phyloP scores from a whole-genome alignment of 129 eudicot genomes.

The Mikania micrantha region DNA sequence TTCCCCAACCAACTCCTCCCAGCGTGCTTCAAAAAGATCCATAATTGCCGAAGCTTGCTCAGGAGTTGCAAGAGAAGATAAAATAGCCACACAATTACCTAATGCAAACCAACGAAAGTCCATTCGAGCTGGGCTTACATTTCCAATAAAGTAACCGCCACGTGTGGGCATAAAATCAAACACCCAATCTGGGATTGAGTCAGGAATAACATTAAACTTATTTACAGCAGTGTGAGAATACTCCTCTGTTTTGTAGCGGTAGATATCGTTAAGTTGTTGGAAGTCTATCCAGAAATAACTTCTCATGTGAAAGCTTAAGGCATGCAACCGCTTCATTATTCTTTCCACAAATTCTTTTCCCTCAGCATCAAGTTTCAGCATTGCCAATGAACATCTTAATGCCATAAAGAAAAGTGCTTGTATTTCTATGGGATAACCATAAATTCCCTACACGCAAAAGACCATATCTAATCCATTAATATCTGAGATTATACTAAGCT shows the following conservation, averaged over 20 bases:
- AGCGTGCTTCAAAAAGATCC: slow-evolving; percentile 78
- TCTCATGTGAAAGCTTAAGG: slow-evolving; percentile 32
- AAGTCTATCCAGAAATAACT: slow-evolving; percentile 76
- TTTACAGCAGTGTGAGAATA: slow-evolving; percentile 71
- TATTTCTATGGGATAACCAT: slow-evolving; percentile 7
- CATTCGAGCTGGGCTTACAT: slow-evolving; percentile 81
- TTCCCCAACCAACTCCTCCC: slow-evolving; percentile 79
- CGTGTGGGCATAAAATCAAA: slow-evolving; percentile 10
- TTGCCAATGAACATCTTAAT: slow-evolving; percentile 2
- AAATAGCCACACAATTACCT: slow-evolving; percentile 75
- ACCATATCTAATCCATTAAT: background rate
- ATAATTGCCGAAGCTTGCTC: slow-evolving; percentile 76
- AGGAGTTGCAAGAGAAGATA: slow-evolving; percentile 69
- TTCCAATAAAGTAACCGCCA: slow-evolving; percentile 62
- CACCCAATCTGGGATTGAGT: slow-evolving; percentile 8
- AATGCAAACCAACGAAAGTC: slow-evolving; percentile 78
- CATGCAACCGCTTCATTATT: slow-evolving; percentile 9
- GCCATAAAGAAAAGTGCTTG: slow-evolving; percentile 10
- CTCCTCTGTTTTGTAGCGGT: slow-evolving; percentile 52
- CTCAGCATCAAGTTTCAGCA: slow-evolving; percentile 1
- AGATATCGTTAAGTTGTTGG: slow-evolving; percentile 55
- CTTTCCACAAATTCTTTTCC: slow-evolving; percentile 5
- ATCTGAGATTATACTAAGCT: background rate
- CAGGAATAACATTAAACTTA: slow-evolving; percentile 12
- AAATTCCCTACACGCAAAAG: background rate